phyloP scores from a whole-genome alignment of 2,329 filamentous ascomycete species.

The Pseudogymnoascus sp. region DNA sequence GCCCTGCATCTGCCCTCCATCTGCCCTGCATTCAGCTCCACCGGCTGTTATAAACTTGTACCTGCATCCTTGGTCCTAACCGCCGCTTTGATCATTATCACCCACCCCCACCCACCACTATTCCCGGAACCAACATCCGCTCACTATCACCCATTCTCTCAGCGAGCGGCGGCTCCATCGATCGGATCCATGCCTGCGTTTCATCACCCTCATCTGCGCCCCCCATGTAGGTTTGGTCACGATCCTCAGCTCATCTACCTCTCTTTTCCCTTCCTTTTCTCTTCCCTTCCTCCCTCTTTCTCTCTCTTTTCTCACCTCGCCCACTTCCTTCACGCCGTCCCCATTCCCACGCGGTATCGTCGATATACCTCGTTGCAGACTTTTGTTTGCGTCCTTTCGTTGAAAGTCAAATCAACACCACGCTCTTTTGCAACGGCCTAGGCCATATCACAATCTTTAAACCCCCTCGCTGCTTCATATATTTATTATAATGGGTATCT shows the following conservation, averaged over 20 bases:
- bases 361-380: slow-evolving; percentile 10
- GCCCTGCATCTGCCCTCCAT: background rate
- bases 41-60: background rate
- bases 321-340: background rate
- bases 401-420: slow-evolving; percentile 2
- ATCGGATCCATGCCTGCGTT: background rate
- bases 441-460: slow-evolving; percentile 10
- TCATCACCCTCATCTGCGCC: background rate
- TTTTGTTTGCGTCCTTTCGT: slow-evolving; percentile 15
- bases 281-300: slow-evolving; percentile 3
- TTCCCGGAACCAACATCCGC: background rate
- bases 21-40: background rate
- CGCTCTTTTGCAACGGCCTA: slow-evolving; percentile 9
- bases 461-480: background rate
- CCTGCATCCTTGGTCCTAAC: background rate
- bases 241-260: background rate
- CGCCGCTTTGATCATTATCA: background rate
- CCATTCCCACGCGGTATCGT: background rate
- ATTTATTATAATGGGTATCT: slow-evolving; percentile 23
- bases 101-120: background rate
- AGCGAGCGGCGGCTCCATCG: background rate
- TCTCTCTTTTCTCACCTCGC: background rate
- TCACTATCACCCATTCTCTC: background rate
- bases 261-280: background rate
- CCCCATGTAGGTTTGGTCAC: background rate